Conservation (phyloP, 1,139 yeast species). For the Geotrichum carabidarum region DNA sequence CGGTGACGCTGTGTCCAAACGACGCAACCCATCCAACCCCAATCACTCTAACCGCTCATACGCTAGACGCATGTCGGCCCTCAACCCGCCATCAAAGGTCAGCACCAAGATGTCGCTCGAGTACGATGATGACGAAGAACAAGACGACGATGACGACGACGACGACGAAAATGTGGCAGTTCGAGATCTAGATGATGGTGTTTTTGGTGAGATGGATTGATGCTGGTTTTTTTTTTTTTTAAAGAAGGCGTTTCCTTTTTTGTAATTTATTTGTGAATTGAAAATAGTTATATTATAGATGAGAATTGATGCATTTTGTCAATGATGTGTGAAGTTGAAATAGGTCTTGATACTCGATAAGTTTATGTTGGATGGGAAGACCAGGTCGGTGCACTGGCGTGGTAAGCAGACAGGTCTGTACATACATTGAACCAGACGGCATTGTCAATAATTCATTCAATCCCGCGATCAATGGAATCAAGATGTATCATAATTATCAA, state of each 20-base stretch:
- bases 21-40: conserved; percentile 3
- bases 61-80: conserved; percentile 16
- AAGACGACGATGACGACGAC: conserved; percentile 10
- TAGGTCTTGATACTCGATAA: no score
- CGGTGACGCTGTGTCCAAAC: conserved; percentile 4
- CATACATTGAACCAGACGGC: no score
- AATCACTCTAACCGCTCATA: conserved; percentile 11
- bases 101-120: conserved; percentile 11
- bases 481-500: no score
- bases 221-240: not conserved
- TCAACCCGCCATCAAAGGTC: conserved; percentile 16
- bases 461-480: no score
- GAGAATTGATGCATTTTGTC: no score
- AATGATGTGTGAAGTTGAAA: no score
- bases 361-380: no score
- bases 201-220: conserved; percentile 18
- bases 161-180: conserved; percentile 11
- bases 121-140: conserved; percentile 12
- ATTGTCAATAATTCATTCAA: no score
- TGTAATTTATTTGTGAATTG: not conserved
- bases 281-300: not conserved
- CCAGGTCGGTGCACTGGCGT: no score
- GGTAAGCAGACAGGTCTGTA: no score
- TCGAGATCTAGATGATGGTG: conserved; percentile 14
- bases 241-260: not conserved